Evolutionary conservation across 148 eudicot genomes (phyloP), one percentile per base, ranked within the genome.

Genomic region (Cornus kousa): DNA sequence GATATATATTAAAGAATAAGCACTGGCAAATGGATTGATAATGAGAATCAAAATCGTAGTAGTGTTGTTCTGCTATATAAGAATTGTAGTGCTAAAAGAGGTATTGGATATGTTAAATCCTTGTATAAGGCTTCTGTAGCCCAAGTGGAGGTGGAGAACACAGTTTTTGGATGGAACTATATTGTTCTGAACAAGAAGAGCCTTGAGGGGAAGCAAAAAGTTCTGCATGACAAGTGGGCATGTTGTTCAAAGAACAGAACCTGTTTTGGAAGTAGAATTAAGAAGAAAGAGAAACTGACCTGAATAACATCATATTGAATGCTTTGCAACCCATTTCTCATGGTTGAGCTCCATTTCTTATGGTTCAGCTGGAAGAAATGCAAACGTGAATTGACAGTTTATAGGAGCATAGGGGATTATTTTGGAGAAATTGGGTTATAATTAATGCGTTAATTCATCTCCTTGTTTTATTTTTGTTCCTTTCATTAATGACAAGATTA

Each of bases 71-170:
- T 23, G n/a, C n/a, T 33, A 40, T 13, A 43, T 43, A 65, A 23
- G 71, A 23, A 37, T 66, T 76, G 71, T 57, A 66, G 19, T 65
- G 16, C 59, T 14, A 37, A 74, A 74, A 75, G 23, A 64, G 70
- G n/a, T 11, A 64, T 23, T 28, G 64, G 19, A 64, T 31, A 59
- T 37, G 11, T 23, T 50, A 7, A 65, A 16, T 43, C n/a, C 40
- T 23, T 75, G 2, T 55, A 66, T 9, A 76, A 7, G 17, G 39
- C 9, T 65, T 65, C 67, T 65, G 24, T 4, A 14, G 71, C 32
- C 4, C 14, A 64, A 64, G 23, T 7, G 50, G 12, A 23, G 53
- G 59, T 12, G 5, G 23, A 40, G 70, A 70, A 43, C 33, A 40
- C 24, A 14, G n/a, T 65, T 75, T 19, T 75, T 22, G 10, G 16